Percentiles rank a stretch among this genome's conserved stretches.
phyloP scores from a whole-genome alignment of 2,329 filamentous ascomycete species.

The Helotiales sp. region DNA sequence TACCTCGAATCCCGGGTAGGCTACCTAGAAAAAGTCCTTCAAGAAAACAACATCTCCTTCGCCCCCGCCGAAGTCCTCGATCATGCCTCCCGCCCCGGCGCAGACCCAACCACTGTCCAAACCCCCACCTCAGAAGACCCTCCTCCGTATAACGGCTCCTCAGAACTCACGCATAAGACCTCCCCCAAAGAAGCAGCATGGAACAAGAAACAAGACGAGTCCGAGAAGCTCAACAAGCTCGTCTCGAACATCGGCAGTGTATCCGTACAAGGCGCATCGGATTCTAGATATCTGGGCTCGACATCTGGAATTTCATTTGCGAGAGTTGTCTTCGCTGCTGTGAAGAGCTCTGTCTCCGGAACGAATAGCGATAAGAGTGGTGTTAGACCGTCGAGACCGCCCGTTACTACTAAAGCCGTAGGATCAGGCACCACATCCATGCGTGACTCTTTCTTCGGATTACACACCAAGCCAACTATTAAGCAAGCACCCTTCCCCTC shows the following conservation, averaged over 20 bases:
- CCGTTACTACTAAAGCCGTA: constrained; percentile 46
- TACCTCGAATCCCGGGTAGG: constrained; percentile 88
- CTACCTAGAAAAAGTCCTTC: constrained; percentile 79
- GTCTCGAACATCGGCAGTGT: constrained; percentile 76
- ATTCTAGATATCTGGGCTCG: constrained; percentile 81
- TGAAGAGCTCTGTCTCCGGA: constrained; percentile 72
- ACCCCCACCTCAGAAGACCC: constrained; percentile 41
- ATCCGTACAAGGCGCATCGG: constrained; percentile 77
- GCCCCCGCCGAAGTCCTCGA: constrained; percentile 75
- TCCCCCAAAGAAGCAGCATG: constrained; percentile 37
- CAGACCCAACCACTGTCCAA: constrained; percentile 38
- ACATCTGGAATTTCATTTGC: constrained; percentile 94
- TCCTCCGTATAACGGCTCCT: constrained; percentile 23
- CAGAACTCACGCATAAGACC: constrained; percentile 31
- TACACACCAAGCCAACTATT: constrained; percentile 89
- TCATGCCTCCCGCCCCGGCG: constrained; percentile 53
- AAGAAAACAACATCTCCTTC: constrained; percentile 71
- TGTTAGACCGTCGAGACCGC: constrained; percentile 61
- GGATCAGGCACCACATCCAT: constrained; percentile 73
- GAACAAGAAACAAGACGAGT: constrained; percentile 57
- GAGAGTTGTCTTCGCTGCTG: constrained; percentile 89
- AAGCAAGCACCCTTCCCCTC: constrained; percentile 84
- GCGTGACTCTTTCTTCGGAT: constrained; percentile 95
- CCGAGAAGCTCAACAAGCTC: constrained; percentile 66
- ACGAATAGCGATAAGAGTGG: constrained; percentile 71